Conservation (phyloP, 495 filamentous ascomycete genomes). For the Aspergillus nanangensis region DNA sequence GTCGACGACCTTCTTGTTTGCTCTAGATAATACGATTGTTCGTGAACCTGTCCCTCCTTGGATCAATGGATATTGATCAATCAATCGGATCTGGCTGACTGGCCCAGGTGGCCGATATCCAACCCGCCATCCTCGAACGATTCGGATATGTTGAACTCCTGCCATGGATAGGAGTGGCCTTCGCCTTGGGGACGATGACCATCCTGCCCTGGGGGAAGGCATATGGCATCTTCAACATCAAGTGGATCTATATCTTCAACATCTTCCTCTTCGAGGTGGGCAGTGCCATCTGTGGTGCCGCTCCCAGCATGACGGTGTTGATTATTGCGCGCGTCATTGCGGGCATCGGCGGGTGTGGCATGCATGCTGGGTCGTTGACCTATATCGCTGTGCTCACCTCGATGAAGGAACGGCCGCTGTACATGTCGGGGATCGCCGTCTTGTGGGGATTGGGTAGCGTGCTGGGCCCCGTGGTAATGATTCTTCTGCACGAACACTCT, state of each 20-base stretch:
- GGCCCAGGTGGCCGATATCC: slow-evolving; percentile 7
- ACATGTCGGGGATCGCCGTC: slow-evolving; percentile 7
- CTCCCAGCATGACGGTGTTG: slow-evolving; percentile 45
- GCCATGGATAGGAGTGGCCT: slow-evolving; percentile 40
- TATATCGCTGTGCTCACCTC: slow-evolving; percentile 26
- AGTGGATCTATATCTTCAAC: slow-evolving; percentile 48
- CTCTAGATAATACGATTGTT: slow-evolving; percentile 61
- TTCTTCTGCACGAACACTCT: too few species aligned
- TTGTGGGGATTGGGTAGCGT: slow-evolving; percentile 49
- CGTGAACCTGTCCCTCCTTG: too few species aligned
- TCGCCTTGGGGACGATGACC: slow-evolving; percentile 45
- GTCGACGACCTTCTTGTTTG: slow-evolving; percentile 47
- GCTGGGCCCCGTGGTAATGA: slow-evolving; percentile 55
- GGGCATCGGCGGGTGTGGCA: slow-evolving; percentile 30
- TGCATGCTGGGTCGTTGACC: slow-evolving; percentile 34
- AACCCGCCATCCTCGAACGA: slow-evolving; percentile 1
- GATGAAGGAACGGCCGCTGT: slow-evolving; percentile 27
- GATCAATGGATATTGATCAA: too few species aligned
- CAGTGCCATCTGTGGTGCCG: slow-evolving; percentile 51
- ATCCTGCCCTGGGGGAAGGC: slow-evolving; percentile 41
- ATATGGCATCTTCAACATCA: slow-evolving; percentile 49
- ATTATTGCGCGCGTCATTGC: slow-evolving; percentile 50
- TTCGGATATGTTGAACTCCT: slow-evolving; percentile 1
- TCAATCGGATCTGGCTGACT: too few species aligned
- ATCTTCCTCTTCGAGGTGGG: slow-evolving; percentile 48